Conservation (phyloP, 2,329 filamentous ascomycete species). For the Aspergillus neoniger region DNA sequence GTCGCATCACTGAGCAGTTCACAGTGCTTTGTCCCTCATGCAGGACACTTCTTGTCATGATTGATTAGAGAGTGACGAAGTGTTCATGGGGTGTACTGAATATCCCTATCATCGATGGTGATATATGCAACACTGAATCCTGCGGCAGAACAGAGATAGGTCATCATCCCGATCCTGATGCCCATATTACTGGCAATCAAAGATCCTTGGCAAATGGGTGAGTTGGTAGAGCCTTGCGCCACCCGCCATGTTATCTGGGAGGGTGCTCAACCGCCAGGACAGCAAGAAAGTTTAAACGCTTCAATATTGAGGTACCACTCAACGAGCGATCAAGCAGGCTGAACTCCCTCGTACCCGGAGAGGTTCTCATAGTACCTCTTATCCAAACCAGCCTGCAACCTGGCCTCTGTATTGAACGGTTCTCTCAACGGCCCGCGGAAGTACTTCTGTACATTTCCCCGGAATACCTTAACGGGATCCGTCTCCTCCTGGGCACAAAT, state of each 20-base stretch:
- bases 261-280: neutral
- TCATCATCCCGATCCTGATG: neutral
- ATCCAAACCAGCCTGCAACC: conserved; percentile 49
- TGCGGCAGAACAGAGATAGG: neutral
- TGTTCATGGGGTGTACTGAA: too few species aligned
- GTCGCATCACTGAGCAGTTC: too few species aligned
- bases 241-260: neutral
- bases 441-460: conserved; percentile 46
- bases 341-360: conserved; percentile 2
- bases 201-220: neutral
- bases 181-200: neutral
- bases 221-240: neutral
- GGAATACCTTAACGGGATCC: conserved; percentile 50
- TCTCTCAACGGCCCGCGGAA: conserved; percentile 48
- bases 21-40: too few species aligned
- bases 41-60: too few species aligned
- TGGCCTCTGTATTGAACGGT: conserved; percentile 49
- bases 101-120: too few species aligned
- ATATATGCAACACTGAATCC: neutral
- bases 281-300: neutral
- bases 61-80: too few species aligned
- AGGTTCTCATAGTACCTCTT: conserved; percentile 44
- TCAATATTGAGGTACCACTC: neutral
- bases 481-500: conserved; percentile 50
- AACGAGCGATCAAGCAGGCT: neutral